Evolutionary conservation across 2,329 filamentous ascomycete genomes (phyloP).

Genomic region (Trichoderma sp.): DNA sequence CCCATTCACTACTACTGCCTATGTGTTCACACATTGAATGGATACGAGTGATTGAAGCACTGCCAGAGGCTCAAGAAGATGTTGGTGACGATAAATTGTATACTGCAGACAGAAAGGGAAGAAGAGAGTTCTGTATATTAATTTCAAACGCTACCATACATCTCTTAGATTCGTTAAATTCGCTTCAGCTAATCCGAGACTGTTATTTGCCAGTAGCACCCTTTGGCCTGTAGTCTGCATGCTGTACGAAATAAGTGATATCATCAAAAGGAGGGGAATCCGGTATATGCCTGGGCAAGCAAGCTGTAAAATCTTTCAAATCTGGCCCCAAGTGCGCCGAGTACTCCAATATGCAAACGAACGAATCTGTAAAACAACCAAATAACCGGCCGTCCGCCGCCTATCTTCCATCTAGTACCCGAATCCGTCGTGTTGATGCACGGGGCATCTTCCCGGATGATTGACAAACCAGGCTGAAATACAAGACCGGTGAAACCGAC

Average conservation of each 20-base stretch:
- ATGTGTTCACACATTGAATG: background rate
- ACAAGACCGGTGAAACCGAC: constrained; percentile 62
- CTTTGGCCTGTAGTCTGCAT: background rate
- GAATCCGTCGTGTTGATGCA: constrained; percentile 65
- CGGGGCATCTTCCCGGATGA: constrained; percentile 64
- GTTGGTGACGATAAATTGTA: background rate
- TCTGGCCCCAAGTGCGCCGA: background rate
- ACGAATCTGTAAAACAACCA: background rate
- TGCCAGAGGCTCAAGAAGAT: background rate
- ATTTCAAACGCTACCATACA: constrained; percentile 11
- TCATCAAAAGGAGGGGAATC: constrained; percentile 15
- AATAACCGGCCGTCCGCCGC: background rate
- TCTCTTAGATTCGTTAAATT: background rate
- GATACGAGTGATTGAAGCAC: background rate
- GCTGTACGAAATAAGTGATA: constrained; percentile 3
- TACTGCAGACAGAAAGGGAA: background rate
- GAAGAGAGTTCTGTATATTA: constrained; percentile 8
- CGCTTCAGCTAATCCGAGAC: background rate
- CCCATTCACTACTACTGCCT: background rate
- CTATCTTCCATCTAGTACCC: constrained; percentile 37
- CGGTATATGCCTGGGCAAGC: background rate
- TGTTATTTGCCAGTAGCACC: constrained; percentile 10
- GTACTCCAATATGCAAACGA: constrained; percentile 21
- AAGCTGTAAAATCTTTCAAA: constrained; percentile 10
- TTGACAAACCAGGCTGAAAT: constrained; percentile 64